Base-by-base conservation (phyloP, 2,329 filamentous ascomycete species). In the Curvularia eragrostidis region DNA sequence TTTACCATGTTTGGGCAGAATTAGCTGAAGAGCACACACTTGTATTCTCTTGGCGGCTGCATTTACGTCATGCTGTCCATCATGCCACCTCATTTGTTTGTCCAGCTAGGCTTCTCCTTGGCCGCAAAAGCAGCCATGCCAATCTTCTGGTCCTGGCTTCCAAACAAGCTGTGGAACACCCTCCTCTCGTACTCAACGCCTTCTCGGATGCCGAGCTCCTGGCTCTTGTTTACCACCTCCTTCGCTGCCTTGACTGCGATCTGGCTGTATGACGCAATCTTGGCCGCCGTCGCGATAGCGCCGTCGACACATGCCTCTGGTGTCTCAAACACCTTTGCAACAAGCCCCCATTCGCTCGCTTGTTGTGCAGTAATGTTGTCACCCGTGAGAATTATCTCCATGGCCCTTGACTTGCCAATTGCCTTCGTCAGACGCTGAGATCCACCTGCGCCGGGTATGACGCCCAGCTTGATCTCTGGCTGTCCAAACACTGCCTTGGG, bases 221-320 rank as follows among this genome's bases (percentile, higher is more conserved):
- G 93, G 78, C 93, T 97, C 88, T 97, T 98, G 77, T 98, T 97
- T 54, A 99, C 94, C n/a, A 95, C 94, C 83, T 99, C 95, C 84
- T 99, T 99, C 56, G 87, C 89, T 10, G 91, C 95, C 80, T 92
- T 88, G 57, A 96, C 87, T 1, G 94, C 91, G n/a, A 99, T 89
- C 73, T 85, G 87, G 51, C 91, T 93, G 78, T 95, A 92, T 1
- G 90, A 81, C 0, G 95, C 93, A 80, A 99, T 97, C 51, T 87
- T 93, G 82, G 91, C 91, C 2, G 95, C 95, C 18, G 92, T 94
- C 74, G 89, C 87, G 59, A 97, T 77, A 2, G 93, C 88, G 54
- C 87, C 91, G 70, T 92, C 88, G 74, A 98, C 88, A 71, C 97
- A 83, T 73, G 90, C 89, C 65, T 96, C 91, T 65, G 94, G 87